Evolutionary conservation across 192 early-diverging fungal genomes (phyloP).

Genomic region (Kickxella alabastrina): DNA sequence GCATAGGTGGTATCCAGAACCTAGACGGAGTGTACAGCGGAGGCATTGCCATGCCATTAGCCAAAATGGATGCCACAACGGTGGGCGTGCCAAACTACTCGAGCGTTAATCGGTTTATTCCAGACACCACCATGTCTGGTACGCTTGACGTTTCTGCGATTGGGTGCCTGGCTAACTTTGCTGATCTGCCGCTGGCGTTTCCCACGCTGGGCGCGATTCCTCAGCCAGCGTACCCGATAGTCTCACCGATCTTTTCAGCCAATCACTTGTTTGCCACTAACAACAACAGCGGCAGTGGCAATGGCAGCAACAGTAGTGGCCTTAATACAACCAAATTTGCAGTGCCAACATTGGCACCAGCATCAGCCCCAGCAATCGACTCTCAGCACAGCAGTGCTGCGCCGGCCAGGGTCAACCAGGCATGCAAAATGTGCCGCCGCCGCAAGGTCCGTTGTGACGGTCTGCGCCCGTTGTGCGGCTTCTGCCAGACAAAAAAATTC

Average conservation of each 20-base stretch:
- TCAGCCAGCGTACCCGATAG: constrained; percentile 8
- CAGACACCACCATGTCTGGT: constrained; percentile 1
- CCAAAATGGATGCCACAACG: neutral
- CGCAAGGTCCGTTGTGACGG: constrained; percentile 55
- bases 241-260: constrained; percentile 8
- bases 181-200: neutral
- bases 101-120: constrained; percentile 18
- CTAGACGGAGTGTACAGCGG: constrained; percentile 34
- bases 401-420: constrained; percentile 40
- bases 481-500: constrained; percentile 36
- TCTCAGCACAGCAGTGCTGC: neutral
- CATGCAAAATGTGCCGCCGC: constrained; percentile 53
- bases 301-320: neutral
- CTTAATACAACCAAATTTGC: neutral
- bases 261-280: constrained; percentile 4
- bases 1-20: constrained; percentile 41
- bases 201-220: neutral
- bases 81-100: neutral
- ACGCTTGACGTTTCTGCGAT: constrained; percentile 3
- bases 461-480: constrained; percentile 36
- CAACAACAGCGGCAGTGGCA: neutral
- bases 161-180: neutral
- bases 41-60: constrained; percentile 8
- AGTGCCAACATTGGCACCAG: neutral
- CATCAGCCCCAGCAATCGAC: neutral